A percentile compares a stretch with the other conserved stretches of the same genome.
phyloP scores from a whole-genome alignment of 2,329 filamentous ascomycete species.

The Verticillium nubilum region DNA sequence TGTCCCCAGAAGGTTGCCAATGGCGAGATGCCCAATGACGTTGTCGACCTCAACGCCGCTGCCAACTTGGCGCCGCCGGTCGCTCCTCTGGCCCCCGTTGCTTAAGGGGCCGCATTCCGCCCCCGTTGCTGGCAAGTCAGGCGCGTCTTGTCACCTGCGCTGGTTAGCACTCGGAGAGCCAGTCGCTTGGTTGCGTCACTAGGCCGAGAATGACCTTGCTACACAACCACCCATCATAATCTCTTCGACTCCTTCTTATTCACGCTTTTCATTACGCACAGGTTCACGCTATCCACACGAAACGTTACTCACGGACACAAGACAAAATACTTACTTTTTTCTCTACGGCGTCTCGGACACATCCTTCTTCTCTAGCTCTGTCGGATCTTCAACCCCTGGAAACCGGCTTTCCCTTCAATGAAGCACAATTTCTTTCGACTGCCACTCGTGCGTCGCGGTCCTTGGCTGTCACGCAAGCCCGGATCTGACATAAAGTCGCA shows the following conservation, averaged over 20 bases:
- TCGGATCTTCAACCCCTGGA: not conserved
- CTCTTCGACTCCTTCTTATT: not conserved
- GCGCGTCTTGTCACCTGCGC: not conserved
- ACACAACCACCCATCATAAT: not conserved
- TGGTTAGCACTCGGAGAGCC: not conserved
- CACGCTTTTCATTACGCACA: not conserved
- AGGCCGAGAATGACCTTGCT: not conserved
- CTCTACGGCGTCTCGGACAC: not conserved
- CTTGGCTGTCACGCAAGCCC: not conserved
- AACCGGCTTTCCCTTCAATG: not conserved
- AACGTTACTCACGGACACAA: not conserved
- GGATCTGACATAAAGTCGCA: not conserved
- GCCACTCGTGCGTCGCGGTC: not conserved
- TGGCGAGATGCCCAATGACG: constrained; percentile 40
- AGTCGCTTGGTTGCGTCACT: not conserved
- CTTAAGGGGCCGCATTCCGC: constrained; percentile 14
- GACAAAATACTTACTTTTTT: not conserved
- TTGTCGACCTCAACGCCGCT: constrained; percentile 34
- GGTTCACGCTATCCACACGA: not conserved
- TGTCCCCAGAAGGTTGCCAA: constrained; percentile 69
- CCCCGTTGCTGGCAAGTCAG: not conserved
- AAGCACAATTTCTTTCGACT: not conserved
- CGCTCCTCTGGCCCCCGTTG: constrained; percentile 36
- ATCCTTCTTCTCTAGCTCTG: not conserved
- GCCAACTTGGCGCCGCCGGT: constrained; percentile 28